Percentiles rank a stretch among this genome's conserved stretches.
phyloP scores from a whole-genome alignment of 768 basidiomycete genomes.

The Psilocybe azurescens region DNA sequence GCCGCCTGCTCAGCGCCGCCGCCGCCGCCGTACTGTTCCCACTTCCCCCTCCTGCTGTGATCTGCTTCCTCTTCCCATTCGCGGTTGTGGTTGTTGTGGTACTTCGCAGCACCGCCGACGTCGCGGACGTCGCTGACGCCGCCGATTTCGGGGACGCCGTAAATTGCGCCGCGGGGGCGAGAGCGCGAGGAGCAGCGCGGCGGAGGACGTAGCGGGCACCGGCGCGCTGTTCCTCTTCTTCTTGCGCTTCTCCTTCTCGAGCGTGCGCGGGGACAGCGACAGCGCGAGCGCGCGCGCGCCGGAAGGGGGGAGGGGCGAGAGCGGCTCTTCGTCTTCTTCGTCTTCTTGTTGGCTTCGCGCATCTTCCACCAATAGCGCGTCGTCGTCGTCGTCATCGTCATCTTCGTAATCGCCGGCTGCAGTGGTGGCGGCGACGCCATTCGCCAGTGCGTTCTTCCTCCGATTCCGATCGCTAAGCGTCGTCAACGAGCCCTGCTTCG shows the following conservation, averaged over 20 bases:
- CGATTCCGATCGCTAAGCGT: slow-evolving; percentile 15
- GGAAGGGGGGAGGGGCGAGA: slow-evolving; percentile 18
- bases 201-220: slow-evolving; percentile 10
- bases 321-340: slow-evolving; percentile 16
- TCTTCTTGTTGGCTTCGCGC: neutral
- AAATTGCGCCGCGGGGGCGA: neutral
- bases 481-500: slow-evolving; percentile 18
- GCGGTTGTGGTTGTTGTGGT: neutral
- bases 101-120: too few species aligned
- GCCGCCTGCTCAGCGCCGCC: neutral
- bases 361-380: neutral
- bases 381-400: slow-evolving; percentile 12
- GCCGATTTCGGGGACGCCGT: slow-evolving; percentile 3
- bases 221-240: slow-evolving; percentile 21
- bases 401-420: too few species aligned
- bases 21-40: neutral
- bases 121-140: neutral
- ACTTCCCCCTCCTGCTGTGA: slow-evolving; percentile 1
- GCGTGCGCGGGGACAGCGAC: slow-evolving; percentile 11
- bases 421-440: too few species aligned
- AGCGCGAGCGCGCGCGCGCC: neutral
- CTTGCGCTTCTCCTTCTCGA: slow-evolving; percentile 5
- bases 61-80: neutral
- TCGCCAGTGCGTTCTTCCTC: neutral
- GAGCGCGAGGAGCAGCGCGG: slow-evolving; percentile 1